Percentiles rank a stretch among this genome's conserved stretches.
phyloP scores from a whole-genome alignment of 2,329 filamentous ascomycete species.

The Fusarium decemcellulare region DNA sequence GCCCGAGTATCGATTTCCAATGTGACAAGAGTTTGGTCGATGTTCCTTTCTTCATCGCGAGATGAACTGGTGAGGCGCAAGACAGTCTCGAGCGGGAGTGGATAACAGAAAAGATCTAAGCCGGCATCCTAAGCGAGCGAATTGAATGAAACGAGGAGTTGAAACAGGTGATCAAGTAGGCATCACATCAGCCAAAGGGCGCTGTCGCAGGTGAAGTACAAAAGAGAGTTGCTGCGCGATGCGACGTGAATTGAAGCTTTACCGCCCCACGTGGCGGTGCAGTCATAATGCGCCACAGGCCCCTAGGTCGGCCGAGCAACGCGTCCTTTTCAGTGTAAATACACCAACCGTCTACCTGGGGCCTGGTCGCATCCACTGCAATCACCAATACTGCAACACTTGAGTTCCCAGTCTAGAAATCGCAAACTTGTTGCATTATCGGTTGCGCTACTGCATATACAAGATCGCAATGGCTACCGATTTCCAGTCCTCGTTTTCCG shows the following conservation, averaged over 20 bases:
- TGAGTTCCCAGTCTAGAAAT: neutral
- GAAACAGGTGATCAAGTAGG: conserved; percentile 1
- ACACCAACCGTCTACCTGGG: conserved; percentile 10
- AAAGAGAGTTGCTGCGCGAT: conserved; percentile 17
- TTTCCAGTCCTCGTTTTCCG: conserved; percentile 80
- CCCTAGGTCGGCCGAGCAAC: conserved; percentile 50
- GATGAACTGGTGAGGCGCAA: conserved; percentile 36
- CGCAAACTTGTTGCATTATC: neutral
- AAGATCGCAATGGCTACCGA: conserved; percentile 64
- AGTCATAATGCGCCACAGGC: conserved; percentile 42
- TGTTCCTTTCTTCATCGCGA: conserved; percentile 53
- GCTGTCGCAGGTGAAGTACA: conserved; percentile 15
- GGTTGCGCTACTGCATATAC: neutral
- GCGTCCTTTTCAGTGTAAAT: conserved; percentile 40
- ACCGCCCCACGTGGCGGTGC: conserved; percentile 48
- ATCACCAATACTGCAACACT: conserved; percentile 8
- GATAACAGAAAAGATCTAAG: conserved; percentile 26
- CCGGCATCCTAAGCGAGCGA: conserved; percentile 31
- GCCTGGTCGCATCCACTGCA: conserved; percentile 10
- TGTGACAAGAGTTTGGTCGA: conserved; percentile 42
- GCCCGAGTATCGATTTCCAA: conserved; percentile 50
- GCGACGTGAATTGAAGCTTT: conserved; percentile 43
- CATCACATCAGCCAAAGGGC: conserved; percentile 13
- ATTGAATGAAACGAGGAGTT: neutral
- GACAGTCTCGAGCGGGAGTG: conserved; percentile 40